Evolutionary conservation across 116 monocot genomes (phyloP).

Genomic region (Cymodocea nodosa): DNA sequence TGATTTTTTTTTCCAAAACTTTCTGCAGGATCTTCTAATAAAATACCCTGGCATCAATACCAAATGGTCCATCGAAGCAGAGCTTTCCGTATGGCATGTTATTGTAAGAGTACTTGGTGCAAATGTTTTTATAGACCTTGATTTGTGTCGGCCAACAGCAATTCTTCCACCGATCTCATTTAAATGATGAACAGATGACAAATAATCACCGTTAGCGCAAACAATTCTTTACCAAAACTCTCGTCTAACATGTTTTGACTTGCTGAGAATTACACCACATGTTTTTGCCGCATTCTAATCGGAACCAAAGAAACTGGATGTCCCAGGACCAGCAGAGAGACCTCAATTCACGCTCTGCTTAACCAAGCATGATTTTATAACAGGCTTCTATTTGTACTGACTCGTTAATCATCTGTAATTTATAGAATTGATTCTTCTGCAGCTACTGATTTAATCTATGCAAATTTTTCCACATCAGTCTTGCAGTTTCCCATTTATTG

Average conservation of each 20-base stretch:
- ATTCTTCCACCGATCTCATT: not conserved
- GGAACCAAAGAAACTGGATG: not conserved
- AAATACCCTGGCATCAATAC: not conserved
- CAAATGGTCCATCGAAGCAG: too few species aligned
- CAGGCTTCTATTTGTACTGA: not conserved
- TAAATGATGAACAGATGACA: not conserved
- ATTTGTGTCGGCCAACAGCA: not conserved
- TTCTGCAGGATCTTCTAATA: not conserved
- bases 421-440: not conserved
- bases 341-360: not conserved
- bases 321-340: not conserved
- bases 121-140: not conserved
- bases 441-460: not conserved
- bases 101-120: not conserved
- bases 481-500: too few species aligned
- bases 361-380: not conserved
- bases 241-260: not conserved
- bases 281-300: not conserved
- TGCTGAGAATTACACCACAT: not conserved
- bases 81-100: too few species aligned
- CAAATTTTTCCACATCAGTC: not conserved
- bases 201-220: not conserved
- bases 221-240: too few species aligned
- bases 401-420: not conserved
- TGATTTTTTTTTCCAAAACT: not conserved